Conservation (phyloP, 192 early-diverging fungal species). For the Chytriomyces hyalinus region DNA sequence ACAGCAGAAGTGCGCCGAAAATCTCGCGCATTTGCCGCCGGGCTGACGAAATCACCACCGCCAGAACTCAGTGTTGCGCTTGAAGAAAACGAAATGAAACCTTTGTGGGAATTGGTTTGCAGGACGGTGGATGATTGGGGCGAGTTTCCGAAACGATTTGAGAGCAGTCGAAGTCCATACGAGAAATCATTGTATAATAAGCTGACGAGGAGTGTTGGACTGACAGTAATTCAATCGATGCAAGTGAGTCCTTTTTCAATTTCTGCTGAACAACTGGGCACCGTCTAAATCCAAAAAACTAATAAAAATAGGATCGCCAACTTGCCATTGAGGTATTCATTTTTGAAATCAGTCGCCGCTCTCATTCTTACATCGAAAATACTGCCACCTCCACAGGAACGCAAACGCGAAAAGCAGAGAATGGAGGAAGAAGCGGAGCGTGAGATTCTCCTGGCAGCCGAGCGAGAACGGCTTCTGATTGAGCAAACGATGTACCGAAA, state of each 20-base stretch:
- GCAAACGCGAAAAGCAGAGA: not conserved
- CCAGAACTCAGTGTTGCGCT: too few species aligned
- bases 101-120: constrained; percentile 49
- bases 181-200: constrained; percentile 49
- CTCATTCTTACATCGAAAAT: not conserved
- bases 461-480: not conserved
- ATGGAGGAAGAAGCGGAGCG: not conserved
- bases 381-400: not conserved
- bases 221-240: too few species aligned
- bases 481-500: constrained; percentile 57
- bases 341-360: not conserved
- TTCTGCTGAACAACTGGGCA: too few species aligned
- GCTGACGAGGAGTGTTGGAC: too few species aligned
- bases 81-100: not conserved
- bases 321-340: not conserved
- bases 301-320: too few species aligned
- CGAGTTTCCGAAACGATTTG: constrained; percentile 65
- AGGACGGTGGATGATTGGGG: constrained; percentile 65
- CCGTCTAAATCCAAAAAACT: too few species aligned
- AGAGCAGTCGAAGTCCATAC: constrained; percentile 51
- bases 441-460: not conserved
- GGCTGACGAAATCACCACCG: too few species aligned
- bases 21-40: too few species aligned
- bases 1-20: not conserved
- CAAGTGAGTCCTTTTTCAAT: too few species aligned